Conservation (phyloP, 2,329 filamentous ascomycete species). For the Fusarium udum region DNA sequence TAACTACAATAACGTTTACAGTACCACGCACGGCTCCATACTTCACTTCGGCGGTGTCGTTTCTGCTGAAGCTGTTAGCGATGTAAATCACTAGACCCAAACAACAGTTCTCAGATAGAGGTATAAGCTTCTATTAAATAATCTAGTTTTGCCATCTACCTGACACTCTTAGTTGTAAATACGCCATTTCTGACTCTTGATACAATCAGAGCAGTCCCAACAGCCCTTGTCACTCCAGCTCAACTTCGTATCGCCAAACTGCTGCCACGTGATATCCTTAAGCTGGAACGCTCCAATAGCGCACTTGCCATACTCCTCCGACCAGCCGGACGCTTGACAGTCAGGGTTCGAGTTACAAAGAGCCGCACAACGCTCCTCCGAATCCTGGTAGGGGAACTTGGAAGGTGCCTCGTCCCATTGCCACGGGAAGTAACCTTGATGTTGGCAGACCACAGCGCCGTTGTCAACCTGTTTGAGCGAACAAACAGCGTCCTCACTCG, state of each 20-base stretch:
- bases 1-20: too few relatives aligned
- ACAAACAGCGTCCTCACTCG: conserved; percentile 1
- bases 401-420: background rate
- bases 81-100: too few relatives aligned
- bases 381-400: conserved; percentile 6
- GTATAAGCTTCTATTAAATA: too few relatives aligned
- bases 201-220: conserved; percentile 13
- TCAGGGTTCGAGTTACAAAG: conserved; percentile 13
- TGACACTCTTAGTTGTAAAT: background rate
- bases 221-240: conserved; percentile 18
- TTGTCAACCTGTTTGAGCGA: background rate
- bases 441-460: background rate
- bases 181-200: conserved; percentile 3
- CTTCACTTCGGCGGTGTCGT: too few relatives aligned
- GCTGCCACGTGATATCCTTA: background rate
- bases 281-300: background rate
- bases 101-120: too few relatives aligned
- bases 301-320: background rate
- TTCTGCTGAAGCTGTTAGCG: too few relatives aligned
- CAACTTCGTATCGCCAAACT: background rate
- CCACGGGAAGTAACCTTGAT: conserved; percentile 6
- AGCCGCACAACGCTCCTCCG: background rate
- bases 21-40: too few relatives aligned
- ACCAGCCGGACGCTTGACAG: background rate
- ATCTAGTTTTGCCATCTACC: background rate